phyloP scores from a whole-genome alignment of 1,139 yeast genomes.

The Debaryomyces fabryi region DNA sequence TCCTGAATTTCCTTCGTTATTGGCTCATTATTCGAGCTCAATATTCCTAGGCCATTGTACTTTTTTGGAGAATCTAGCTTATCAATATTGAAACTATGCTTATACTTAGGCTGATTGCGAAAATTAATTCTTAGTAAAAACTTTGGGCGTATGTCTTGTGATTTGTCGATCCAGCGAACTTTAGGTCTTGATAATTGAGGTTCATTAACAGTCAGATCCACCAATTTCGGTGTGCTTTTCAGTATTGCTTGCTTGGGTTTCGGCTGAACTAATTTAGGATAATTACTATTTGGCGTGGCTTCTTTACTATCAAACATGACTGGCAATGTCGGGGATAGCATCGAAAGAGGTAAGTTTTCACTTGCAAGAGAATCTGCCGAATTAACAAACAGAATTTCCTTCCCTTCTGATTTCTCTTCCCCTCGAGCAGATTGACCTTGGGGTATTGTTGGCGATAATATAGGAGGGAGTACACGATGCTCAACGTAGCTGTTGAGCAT shows the following conservation, averaged over 20 bases:
- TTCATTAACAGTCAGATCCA: slow-evolving; percentile 1
- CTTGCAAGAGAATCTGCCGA: background rate
- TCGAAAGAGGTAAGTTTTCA: slow-evolving; percentile 26
- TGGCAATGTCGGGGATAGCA: slow-evolving; percentile 43
- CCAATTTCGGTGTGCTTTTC: background rate
- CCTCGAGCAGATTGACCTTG: slow-evolving; percentile 14
- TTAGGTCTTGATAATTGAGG: slow-evolving; percentile 5
- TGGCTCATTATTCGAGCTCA: slow-evolving; percentile 11
- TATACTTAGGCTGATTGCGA: slow-evolving; percentile 21
- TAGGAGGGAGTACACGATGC: slow-evolving; percentile 40
- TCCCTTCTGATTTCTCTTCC: background rate
- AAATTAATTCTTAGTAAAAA: slow-evolving; percentile 35
- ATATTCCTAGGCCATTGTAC: slow-evolving; percentile 30
- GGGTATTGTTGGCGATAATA: slow-evolving; percentile 47
- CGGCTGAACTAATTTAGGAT: slow-evolving; percentile 15
- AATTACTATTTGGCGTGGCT: background rate
- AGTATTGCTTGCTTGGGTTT: background rate
- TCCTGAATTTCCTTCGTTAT: background rate
- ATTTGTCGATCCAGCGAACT: slow-evolving; percentile 39
- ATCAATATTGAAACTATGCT: slow-evolving; percentile 11
- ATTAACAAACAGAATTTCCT: background rate
- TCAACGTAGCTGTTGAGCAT: slow-evolving; percentile 39
- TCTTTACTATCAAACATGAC: slow-evolving; percentile 22
- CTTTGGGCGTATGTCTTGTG: slow-evolving; percentile 29
- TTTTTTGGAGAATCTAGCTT: slow-evolving; percentile 4